Evolutionary conservation across 371 early-diverging fungal genomes (phyloP).

Genomic region (Neoconidiobolus thromboides): DNA sequence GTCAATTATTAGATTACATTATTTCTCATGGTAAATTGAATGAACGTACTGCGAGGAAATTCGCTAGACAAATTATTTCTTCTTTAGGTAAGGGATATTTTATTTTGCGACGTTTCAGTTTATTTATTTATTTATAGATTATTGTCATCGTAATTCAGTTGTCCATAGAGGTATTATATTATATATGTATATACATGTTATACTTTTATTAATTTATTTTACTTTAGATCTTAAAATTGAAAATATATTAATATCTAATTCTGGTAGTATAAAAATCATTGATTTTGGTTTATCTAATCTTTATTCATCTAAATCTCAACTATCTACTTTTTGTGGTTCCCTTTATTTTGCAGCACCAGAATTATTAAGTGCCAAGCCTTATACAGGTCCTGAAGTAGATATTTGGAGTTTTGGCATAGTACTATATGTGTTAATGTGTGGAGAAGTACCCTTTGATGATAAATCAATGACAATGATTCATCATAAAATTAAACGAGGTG

Average conservation of each 20-base stretch:
- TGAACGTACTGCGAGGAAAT: conserved; percentile 72
- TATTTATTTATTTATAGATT: conserved; percentile 25
- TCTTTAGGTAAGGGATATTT: conserved; percentile 46
- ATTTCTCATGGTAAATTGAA: conserved; percentile 71
- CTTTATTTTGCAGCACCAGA: conserved; percentile 96
- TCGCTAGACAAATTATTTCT: conserved; percentile 80
- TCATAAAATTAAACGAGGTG: conserved; percentile 72
- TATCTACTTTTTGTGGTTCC: conserved; percentile 88
- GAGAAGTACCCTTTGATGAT: conserved; percentile 90
- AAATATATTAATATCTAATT: conserved; percentile 72
- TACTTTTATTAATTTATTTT: conserved; percentile 10
- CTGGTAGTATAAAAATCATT: conserved; percentile 70
- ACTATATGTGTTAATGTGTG: conserved; percentile 82
- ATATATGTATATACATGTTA: conserved; percentile 37
- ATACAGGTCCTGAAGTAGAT: conserved; percentile 90
- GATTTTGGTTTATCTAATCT: conserved; percentile 94
- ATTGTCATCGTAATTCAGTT: conserved; percentile 85
- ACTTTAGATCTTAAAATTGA: conserved; percentile 80
- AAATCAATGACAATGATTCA: conserved; percentile 70
- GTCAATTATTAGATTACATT: conserved; percentile 73
- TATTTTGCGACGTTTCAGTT: background rate
- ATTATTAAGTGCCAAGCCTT: conserved; percentile 64
- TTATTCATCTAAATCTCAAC: conserved; percentile 53
- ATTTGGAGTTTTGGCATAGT: conserved; percentile 94
- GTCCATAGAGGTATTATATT: conserved; percentile 56